phyloP scores from a whole-genome alignment of 2,329 filamentous ascomycete species.

The Trichophyton simii region DNA sequence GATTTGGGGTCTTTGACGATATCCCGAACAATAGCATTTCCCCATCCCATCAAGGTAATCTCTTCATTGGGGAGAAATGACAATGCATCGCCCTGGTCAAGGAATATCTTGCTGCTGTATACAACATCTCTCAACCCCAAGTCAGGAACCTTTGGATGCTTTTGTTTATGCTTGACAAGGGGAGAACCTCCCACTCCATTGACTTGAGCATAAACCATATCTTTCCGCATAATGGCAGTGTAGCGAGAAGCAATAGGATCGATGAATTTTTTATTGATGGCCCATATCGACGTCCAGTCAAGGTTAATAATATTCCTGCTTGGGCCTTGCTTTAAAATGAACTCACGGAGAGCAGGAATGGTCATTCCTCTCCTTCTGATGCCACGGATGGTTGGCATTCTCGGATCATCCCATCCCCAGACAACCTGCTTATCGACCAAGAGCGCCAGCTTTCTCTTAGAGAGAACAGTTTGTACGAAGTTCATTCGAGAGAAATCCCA shows the following conservation, averaged over 20 bases:
- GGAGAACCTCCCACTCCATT: neutral
- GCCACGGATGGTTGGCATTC: conserved; percentile 27
- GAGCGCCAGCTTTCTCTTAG: conserved; percentile 27
- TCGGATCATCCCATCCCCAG: conserved; percentile 28
- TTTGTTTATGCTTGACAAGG: neutral
- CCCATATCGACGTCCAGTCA: conserved; percentile 40
- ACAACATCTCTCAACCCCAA: neutral
- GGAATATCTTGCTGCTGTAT: neutral
- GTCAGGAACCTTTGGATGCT: conserved; percentile 11
- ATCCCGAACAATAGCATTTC: conserved; percentile 17
- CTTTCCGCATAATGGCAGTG: conserved; percentile 51
- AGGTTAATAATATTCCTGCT: conserved; percentile 38
- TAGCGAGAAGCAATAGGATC: conserved; percentile 32
- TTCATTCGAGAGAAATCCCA: conserved; percentile 30
- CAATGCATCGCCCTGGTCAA: conserved; percentile 79
- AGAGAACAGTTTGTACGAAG: conserved; percentile 27
- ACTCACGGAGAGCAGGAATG: conserved; percentile 27
- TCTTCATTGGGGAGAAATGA: conserved; percentile 75
- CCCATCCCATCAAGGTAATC: conserved; percentile 70
- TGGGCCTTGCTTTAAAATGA: conserved; percentile 39
- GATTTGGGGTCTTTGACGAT: conserved; percentile 10
- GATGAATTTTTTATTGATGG: conserved; percentile 65
- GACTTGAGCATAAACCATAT: conserved; percentile 46
- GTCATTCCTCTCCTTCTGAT: conserved; percentile 28
- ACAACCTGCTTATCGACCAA: conserved; percentile 25